These are phyloP conservation scores for Yarrowia keelungensis DNA, from an alignment of 805 yeast genomes.

Conservation along the genomic window DNA sequence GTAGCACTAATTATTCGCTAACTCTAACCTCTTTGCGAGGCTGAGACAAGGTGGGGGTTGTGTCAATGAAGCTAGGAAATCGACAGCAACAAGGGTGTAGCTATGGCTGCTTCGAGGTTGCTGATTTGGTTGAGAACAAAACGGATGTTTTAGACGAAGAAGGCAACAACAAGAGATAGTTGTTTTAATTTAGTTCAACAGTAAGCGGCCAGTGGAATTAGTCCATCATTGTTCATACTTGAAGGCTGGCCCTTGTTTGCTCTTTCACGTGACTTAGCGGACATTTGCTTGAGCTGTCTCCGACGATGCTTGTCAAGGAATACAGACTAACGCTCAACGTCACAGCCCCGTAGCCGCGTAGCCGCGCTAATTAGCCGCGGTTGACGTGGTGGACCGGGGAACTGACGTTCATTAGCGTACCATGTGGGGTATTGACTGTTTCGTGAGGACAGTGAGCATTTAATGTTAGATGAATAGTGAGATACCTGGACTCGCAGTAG, in stretches of 20 bases:
- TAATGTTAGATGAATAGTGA: no score
- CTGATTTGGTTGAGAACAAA: background rate
- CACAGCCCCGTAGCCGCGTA: constrained; percentile 11
- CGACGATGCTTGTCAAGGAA: background rate
- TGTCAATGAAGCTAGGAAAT: background rate
- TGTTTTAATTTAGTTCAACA: no score
- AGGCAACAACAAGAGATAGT: background rate
- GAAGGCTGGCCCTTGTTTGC: background rate
- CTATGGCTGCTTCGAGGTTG: background rate
- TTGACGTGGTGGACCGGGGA: constrained; percentile 8
- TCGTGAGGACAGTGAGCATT: no score
- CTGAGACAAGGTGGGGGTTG: background rate
- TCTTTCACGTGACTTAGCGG: background rate
- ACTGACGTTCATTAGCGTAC: background rate
- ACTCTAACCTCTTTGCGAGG: constrained; percentile 1
- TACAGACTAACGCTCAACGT: background rate
- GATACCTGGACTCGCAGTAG: no score
- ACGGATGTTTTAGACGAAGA: background rate
- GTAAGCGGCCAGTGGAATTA: no score
- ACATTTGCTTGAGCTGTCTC: background rate
- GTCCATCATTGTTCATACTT: no score
- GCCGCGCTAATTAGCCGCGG: constrained; percentile 22
- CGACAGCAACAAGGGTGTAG: background rate
- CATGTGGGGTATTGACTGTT: background rate
- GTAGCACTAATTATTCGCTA: background rate